phyloP scores from a whole-genome alignment of 2,329 filamentous ascomycete species.

The Pyricularia sp. region DNA sequence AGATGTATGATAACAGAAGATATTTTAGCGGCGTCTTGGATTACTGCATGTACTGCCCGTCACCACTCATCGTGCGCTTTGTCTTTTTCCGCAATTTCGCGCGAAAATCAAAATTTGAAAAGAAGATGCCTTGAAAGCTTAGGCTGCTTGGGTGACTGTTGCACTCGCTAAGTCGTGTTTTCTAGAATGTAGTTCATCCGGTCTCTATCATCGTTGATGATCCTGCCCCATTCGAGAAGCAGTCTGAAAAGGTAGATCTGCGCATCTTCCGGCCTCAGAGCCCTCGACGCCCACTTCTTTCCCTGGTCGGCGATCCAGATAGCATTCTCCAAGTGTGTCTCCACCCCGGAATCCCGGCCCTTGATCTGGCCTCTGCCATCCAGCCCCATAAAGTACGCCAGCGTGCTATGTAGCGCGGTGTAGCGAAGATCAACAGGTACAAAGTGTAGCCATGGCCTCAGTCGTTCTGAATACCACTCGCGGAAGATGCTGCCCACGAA shows the following conservation, averaged over 20 bases:
- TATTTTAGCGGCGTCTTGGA: background rate
- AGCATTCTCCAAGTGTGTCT: slow-evolving; percentile 37
- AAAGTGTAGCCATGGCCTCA: slow-evolving; percentile 69
- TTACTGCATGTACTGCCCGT: background rate
- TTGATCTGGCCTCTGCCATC: slow-evolving; percentile 28
- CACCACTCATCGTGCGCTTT: background rate
- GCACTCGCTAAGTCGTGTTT: background rate
- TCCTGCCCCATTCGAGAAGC: slow-evolving; percentile 61
- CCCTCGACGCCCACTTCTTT: slow-evolving; percentile 48
- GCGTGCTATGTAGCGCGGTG: slow-evolving; percentile 58
- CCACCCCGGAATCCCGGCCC: slow-evolving; percentile 32
- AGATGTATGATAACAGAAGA: background rate
- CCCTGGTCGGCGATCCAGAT: slow-evolving; percentile 55
- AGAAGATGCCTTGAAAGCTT: background rate
- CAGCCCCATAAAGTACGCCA: slow-evolving; percentile 60
- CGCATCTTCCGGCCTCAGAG: slow-evolving; percentile 59
- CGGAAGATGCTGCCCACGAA: slow-evolving; percentile 61
- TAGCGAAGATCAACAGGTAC: slow-evolving; percentile 63
- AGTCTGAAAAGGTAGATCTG: slow-evolving; percentile 70
- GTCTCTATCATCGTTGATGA: slow-evolving; percentile 50
- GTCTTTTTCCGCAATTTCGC: background rate
- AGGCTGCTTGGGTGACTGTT: slow-evolving; percentile 4
- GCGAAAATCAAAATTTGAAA: background rate
- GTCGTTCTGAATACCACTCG: slow-evolving; percentile 65
- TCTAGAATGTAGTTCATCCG: slow-evolving; percentile 23